Conservation (phyloP, 768 basidiomycete species). For the Lentinula aciculospora region DNA sequence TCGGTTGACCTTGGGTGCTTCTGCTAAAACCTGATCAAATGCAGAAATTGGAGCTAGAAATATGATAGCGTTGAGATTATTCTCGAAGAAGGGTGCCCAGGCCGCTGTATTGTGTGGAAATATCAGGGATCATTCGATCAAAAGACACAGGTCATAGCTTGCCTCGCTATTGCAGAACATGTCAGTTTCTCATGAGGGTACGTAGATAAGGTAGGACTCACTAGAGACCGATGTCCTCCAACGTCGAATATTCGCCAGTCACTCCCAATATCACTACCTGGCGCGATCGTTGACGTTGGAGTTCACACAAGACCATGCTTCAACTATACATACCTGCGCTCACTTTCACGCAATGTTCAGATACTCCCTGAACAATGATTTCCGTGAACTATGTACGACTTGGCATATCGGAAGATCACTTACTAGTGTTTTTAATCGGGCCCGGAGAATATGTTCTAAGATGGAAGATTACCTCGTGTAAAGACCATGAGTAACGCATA, state of each 20-base stretch:
- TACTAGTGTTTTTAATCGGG: slow-evolving; percentile 58
- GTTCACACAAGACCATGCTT: background rate
- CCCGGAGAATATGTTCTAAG: slow-evolving; percentile 66
- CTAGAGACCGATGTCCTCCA: slow-evolving; percentile 64
- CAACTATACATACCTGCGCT: slow-evolving; percentile 26
- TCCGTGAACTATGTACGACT: background rate
- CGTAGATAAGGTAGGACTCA: slow-evolving; percentile 15
- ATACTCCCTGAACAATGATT: slow-evolving; percentile 38
- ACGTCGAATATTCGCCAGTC: slow-evolving; percentile 47
- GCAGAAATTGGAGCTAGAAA: slow-evolving; percentile 67
- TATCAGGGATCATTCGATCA: background rate
- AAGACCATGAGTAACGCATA: background rate
- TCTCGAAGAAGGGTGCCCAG: slow-evolving; percentile 55
- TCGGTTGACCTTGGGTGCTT: slow-evolving; percentile 60
- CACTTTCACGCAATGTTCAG: slow-evolving; percentile 67
- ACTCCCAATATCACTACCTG: slow-evolving; percentile 19
- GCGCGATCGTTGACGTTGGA: background rate
- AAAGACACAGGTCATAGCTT: background rate
- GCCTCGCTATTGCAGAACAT: background rate
- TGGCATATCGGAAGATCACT: background rate
- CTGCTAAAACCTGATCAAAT: slow-evolving; percentile 65
- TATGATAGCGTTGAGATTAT: slow-evolving; percentile 65
- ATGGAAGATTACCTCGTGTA: background rate
- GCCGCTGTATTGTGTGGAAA: slow-evolving; percentile 33
- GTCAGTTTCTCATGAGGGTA: background rate